phyloP scores from a whole-genome alignment of 192 early-diverging fungal genomes.

The Coemansia sp. region DNA sequence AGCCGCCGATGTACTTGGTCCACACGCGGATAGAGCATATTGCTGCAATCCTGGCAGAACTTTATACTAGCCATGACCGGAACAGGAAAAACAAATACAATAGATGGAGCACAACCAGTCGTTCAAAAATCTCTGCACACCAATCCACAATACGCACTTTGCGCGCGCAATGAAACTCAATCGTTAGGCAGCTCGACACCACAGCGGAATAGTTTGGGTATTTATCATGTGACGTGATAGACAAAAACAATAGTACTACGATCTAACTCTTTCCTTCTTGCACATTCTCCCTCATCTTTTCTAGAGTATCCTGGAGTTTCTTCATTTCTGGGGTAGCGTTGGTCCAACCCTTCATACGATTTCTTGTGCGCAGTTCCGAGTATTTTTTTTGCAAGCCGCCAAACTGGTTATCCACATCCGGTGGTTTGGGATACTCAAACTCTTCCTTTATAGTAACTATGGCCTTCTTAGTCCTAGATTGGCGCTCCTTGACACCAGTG shows the following conservation, averaged over 20 bases:
- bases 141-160: neutral
- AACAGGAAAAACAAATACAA: neutral
- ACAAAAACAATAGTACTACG: neutral
- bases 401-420: slow-evolving; percentile 48
- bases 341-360: slow-evolving; percentile 52
- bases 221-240: neutral
- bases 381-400: slow-evolving; percentile 31
- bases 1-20: slow-evolving; percentile 57
- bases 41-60: slow-evolving; percentile 62
- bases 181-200: neutral
- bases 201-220: neutral
- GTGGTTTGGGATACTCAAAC: slow-evolving; percentile 60
- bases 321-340: slow-evolving; percentile 22
- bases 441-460: slow-evolving; percentile 69
- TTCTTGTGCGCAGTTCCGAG: slow-evolving; percentile 22
- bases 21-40: slow-evolving; percentile 79
- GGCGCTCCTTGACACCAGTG: slow-evolving; percentile 32
- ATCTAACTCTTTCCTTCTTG: neutral
- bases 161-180: neutral
- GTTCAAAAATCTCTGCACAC: neutral
- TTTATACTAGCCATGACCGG: slow-evolving; percentile 40
- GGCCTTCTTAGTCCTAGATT: slow-evolving; percentile 61
- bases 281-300: slow-evolving; percentile 8
- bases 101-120: neutral
- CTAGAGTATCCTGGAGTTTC: slow-evolving; percentile 1